Base-by-base conservation (phyloP, 2,329 filamentous ascomycete genomes). In the Corniculantispora saksenae region DNA sequence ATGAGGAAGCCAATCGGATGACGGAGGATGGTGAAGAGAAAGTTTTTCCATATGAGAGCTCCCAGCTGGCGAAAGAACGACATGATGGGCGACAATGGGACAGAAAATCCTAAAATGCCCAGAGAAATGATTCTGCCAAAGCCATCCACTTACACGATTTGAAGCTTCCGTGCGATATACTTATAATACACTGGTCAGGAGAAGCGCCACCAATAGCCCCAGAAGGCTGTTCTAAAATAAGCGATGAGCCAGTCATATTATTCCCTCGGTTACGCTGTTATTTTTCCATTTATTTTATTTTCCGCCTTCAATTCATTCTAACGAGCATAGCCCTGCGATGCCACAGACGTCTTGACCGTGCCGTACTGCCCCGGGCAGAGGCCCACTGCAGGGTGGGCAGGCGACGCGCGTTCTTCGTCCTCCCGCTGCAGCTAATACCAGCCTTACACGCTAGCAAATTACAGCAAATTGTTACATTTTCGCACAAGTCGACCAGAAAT, bases 1-100 rank as follows among this genome's bases (percentile, higher is more conserved):
- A 75, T 25, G 47, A 72, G 47, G 54, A 71, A 72, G 38, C 70
- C 66, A 13, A 71, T 17, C 47, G 70, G 70, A 15, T 69, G 69
- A 23, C 72, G 61, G 35, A 69, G 64, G 43, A 70, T 66, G n/a
- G 69, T 66, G 43, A 72, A 47, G 60, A 70, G 58, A 19, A 73
- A 59, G 38, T 72, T 73, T 67, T 73, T 74, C 50, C 62, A 66
- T 27, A 66, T 67, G n/a, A 70, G 59, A 8, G 69, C 68, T 27
- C 61, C 62, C 19, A 69, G 60, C 62, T 71, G 69, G 23, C 61
- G 61, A 40, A 61, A 17, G 15, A 54, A 61, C 6, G 59, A 19
- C 50, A 47, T 61, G 8, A 47, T 62, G 60, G 50, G n/a, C 51
- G 3, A n/a, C 7, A 25, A 38, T n/a, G n/a, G n/a, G 8, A 5